Evolutionary conservation across 2,329 filamentous ascomycete genomes (phyloP), one percentile per base, ranked within the genome.

Genomic region (Neocucurbitaria cava): DNA sequence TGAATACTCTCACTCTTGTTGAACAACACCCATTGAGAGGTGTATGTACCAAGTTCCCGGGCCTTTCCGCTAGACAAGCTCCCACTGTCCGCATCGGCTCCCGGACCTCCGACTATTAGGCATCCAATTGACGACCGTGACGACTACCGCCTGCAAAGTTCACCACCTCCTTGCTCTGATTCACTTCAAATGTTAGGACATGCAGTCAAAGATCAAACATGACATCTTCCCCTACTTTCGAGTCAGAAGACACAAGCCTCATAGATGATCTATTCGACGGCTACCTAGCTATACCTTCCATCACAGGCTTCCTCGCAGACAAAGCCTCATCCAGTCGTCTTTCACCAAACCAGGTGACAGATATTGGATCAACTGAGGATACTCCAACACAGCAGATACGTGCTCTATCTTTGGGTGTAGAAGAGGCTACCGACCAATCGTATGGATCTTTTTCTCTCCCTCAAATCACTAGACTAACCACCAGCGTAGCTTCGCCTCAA

Each of bases 261-360:
- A 49, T 49, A 24, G 58, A 62, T 11, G 52, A 65, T 26, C n/a
- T 64, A n/a, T 62, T 65, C 23, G 60, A 65, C 13, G 60, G 60
- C 43, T 63, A 57, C 38, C 51, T 63, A 30, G 49, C 58, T 20
- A 28, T 65, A 28, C 59, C 59, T 18, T 48, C 49, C 20, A 40
- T 57, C 24, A 45, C 23, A 13, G 55, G 43, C 30, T 58, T 58
- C 38, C 49, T 56, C 21, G 28, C 40, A 11, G 20, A 46, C 17
- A 24, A 30, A 17, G 28, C 24, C 20, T 38, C 46, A 24, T 20
- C 23, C 28, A n/a, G 30, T 18, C 18, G 31, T 30, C 31, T 31
- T 35, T 41, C 39, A 41, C 39, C 30, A 31, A 24, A 30, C 21
- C 41, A 21, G 36, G 35, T 24, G 18, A 31, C 52, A 35, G 26